phyloP scores from a whole-genome alignment of 495 filamentous ascomycete species.

The Aspergillus carlsbadensis region DNA sequence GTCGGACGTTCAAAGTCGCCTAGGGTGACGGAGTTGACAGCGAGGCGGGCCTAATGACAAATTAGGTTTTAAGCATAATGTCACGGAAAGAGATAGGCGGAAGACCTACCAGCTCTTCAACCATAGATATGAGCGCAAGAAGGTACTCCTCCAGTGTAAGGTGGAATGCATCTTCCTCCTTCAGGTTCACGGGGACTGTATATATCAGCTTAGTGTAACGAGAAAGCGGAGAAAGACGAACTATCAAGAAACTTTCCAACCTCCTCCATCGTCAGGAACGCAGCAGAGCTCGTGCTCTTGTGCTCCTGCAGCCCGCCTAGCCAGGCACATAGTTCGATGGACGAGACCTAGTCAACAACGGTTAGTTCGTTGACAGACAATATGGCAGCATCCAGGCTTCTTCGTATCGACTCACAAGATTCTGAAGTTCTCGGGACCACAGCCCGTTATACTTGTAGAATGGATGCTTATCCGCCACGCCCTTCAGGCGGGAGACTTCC shows the following conservation, averaged over 20 bases:
- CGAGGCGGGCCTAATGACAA: conserved; percentile 63
- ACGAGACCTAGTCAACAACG: conserved; percentile 52
- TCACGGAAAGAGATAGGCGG: neutral
- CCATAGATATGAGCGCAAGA: conserved; percentile 75
- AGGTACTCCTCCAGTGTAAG: conserved; percentile 97
- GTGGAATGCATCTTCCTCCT: conserved; percentile 87
- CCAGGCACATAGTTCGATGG: conserved; percentile 74
- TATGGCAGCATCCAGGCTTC: too few species aligned
- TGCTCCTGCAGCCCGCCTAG: conserved; percentile 60
- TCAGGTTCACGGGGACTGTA: conserved; percentile 91
- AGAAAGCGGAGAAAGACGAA: conserved; percentile 34
- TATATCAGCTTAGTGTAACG: neutral
- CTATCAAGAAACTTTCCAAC: conserved; percentile 74
- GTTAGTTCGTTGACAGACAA: too few species aligned
- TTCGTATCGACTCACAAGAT: conserved; percentile 50
- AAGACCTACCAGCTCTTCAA: conserved; percentile 75
- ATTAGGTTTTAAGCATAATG: neutral
- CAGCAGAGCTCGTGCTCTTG: conserved; percentile 36
- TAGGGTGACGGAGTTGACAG: conserved; percentile 94
- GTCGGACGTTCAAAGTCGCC: conserved; percentile 82
- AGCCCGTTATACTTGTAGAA: conserved; percentile 94
- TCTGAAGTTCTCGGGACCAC: conserved; percentile 85
- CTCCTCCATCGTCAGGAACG: conserved; percentile 83
- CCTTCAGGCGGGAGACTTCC: conserved; percentile 54
- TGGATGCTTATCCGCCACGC: conserved; percentile 75